Percentiles rank a stretch among this genome's conserved stretches.
These are phyloP conservation scores for Leucoagaricus sp. DNA, from an alignment of 1,284 basidiomycete species.

Conservation along the genomic window DNA sequence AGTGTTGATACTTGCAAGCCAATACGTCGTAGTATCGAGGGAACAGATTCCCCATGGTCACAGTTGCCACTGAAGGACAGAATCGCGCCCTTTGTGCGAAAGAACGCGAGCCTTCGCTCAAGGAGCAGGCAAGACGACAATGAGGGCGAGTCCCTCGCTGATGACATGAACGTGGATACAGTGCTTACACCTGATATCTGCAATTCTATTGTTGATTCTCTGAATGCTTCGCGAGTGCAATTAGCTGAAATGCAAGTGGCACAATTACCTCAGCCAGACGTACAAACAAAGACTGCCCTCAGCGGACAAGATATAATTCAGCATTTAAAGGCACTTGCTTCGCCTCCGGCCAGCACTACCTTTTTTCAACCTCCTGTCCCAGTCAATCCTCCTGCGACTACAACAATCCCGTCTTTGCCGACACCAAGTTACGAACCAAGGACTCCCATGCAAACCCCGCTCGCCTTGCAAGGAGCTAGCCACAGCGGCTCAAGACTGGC, in stretches of 20 bases:
- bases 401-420: background rate
- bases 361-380: background rate
- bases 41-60: background rate
- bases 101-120: slow-evolving; percentile 4
- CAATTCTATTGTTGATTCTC: background rate
- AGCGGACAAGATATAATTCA: background rate
- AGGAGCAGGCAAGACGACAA: background rate
- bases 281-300: background rate
- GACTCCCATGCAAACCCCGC: background rate
- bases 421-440: background rate
- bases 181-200: slow-evolving; percentile 7
- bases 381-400: background rate
- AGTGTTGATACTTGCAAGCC: background rate
- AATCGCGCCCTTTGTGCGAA: background rate
- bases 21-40: background rate
- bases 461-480: background rate
- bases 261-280: background rate
- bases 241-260: background rate
- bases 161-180: slow-evolving; percentile 2
- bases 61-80: background rate
- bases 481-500: no score
- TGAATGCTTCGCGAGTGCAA: background rate
- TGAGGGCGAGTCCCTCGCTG: background rate
- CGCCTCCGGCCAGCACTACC: background rate
- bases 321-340: background rate